A percentile compares a stretch with the other conserved stretches of the same genome.
Conservation (phyloP, 306 rosid genomes). For the Lagenaria siceraria region DNA sequence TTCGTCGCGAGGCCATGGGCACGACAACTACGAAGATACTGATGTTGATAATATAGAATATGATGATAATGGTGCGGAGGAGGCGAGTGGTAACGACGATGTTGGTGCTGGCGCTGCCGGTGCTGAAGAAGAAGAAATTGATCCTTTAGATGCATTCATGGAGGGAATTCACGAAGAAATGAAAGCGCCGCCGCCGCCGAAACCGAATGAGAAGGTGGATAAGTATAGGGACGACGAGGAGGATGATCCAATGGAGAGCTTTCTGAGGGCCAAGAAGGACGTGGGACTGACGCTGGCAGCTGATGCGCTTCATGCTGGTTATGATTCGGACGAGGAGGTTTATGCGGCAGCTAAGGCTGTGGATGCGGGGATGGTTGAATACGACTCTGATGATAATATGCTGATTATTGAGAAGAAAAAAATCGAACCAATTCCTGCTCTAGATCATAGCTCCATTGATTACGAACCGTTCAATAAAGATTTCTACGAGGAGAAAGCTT, state of each 20-base stretch:
- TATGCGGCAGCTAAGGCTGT: constrained; percentile 96
- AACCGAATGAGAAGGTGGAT: constrained; percentile 54
- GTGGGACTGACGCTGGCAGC: constrained; percentile 73
- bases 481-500: constrained; percentile 76
- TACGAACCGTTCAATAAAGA: constrained; percentile 80
- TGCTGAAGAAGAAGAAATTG: constrained; percentile 39
- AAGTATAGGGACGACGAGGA: constrained; percentile 73
- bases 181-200: constrained; percentile 61
- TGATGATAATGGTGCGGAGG: constrained; percentile 8
- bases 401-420: constrained; percentile 65
- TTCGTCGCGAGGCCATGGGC: constrained; percentile 51
- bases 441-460: constrained; percentile 74
- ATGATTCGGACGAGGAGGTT: constrained; percentile 93
- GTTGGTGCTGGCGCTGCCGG: constrained; percentile 4
- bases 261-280: constrained; percentile 83
- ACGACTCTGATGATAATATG: constrained; percentile 90
- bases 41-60: constrained; percentile 15
- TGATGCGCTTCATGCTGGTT: constrained; percentile 79
- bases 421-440: constrained; percentile 78
- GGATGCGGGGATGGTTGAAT: constrained; percentile 85
- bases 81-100: constrained; percentile 18
- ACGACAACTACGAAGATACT: constrained; percentile 78
- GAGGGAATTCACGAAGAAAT: constrained; percentile 88
- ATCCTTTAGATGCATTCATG: constrained; percentile 93
- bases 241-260: constrained; percentile 88